Evolutionary conservation across 1,139 yeast genomes (phyloP), one percentile per base, ranked within the genome.

Genomic region (Blastobotrys capitulatus): DNA sequence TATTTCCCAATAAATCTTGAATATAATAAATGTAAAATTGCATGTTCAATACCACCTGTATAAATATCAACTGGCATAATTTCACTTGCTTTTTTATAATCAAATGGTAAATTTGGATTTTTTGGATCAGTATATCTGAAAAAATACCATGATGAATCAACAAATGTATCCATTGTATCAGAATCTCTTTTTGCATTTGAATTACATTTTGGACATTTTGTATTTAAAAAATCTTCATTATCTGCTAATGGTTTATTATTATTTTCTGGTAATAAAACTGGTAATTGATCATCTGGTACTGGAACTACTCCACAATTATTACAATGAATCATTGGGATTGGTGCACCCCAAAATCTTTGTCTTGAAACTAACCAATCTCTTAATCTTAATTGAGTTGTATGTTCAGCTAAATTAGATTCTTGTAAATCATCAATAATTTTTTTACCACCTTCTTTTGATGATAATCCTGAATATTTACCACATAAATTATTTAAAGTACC

Each of bases 311-410:
- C 98, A 73, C 98, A 92, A 5, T 67, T 58, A 8, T 76, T 76
- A 69, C 98, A 92, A 60, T 92, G 95, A 22, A 92, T 73, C 35
- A 92, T 87, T 1, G 98, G 98, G 50, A 92, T 92, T 2, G 98
- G 98, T 0, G 97, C 95, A 27, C 98, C 98, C 98, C 98, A 92
- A 65, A 86, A 92, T 52, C 98, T 72, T 68, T 92, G 98, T 60
- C 98, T 79, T 62, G 95, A 83, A 40, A 92, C 85, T 35, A 92
- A 75, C 98, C 98, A 92, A 63, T 92, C 98, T 57, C 96, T 75
- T 32, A 92, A 71, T 58, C 82, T 77, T 61, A 75, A 83, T 53
- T 83, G 84, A 0, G 76, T 75, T 2, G 78, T 72, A 6, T 60
- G 55, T 1, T 67, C 57, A 0, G 92, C 97, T 19, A 37, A 34